Evolutionary conservation across 2,329 filamentous ascomycete genomes (phyloP).

Genomic region (Phialophora tarda): DNA sequence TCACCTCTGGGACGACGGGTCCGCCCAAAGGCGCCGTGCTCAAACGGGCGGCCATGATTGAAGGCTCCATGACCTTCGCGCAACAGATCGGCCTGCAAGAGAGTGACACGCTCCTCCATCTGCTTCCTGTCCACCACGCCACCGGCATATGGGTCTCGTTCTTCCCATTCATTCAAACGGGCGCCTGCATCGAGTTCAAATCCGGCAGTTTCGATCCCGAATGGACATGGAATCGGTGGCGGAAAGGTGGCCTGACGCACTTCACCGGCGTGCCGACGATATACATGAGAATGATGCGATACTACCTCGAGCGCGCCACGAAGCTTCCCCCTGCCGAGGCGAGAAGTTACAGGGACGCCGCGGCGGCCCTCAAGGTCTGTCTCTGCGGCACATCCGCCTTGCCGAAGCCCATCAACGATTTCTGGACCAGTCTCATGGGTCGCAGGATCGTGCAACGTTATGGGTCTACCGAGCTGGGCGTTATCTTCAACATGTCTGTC

Average conservation of each 20-base stretch:
- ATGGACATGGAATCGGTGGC: conserved; percentile 51
- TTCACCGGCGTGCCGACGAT: conserved; percentile 54
- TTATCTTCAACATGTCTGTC: conserved; percentile 51
- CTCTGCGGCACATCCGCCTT: conserved; percentile 53
- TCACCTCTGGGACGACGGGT: conserved; percentile 42
- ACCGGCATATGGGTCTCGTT: conserved; percentile 43
- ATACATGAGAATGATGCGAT: conserved; percentile 51
- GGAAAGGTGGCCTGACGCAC: conserved; percentile 44
- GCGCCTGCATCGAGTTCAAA: conserved; percentile 52
- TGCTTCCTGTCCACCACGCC: conserved; percentile 45
- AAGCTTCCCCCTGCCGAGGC: conserved; percentile 36
- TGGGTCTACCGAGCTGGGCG: conserved; percentile 53
- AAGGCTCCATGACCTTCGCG: conserved; percentile 38
- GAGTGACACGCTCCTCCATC: conserved; percentile 45
- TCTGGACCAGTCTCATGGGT: conserved; percentile 55
- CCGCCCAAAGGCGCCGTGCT: conserved; percentile 41
- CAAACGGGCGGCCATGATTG: conserved; percentile 38
- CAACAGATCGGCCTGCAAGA: conserved; percentile 41
- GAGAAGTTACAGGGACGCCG: conserved; percentile 52
- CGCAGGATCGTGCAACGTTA: conserved; percentile 53
- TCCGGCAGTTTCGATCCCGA: conserved; percentile 48
- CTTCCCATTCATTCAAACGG: conserved; percentile 48
- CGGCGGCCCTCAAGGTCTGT: conserved; percentile 40
- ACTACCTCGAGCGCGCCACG: conserved; percentile 39
- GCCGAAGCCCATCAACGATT: conserved; percentile 57